These are phyloP conservation scores for Dryadomyces sulphureus DNA, from an alignment of 2,329 filamentous ascomycete species.

Conservation along the genomic window DNA sequence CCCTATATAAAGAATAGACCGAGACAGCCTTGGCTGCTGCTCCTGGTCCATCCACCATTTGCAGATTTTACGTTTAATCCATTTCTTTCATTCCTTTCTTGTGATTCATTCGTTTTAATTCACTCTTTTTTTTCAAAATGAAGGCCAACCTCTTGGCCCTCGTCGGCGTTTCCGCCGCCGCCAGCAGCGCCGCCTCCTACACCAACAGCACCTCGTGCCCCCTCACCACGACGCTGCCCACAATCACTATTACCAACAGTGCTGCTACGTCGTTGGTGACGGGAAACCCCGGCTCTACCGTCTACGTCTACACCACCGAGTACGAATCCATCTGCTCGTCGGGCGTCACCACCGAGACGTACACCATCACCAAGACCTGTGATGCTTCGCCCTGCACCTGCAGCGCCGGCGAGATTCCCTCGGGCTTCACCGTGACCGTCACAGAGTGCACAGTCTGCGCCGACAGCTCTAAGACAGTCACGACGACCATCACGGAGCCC, in stretches of 20 bases:
- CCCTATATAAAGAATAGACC: too few species aligned
- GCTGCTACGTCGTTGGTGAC: conserved; percentile 1
- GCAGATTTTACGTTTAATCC: too few species aligned
- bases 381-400: conserved; percentile 6
- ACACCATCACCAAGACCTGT: conserved; percentile 13
- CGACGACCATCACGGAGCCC: conserved; percentile 8
- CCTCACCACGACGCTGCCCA: conserved; percentile 7
- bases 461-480: not conserved
- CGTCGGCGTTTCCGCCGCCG: too few species aligned
- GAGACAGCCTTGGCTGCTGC: too few species aligned
- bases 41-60: too few species aligned
- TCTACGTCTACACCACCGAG: conserved; percentile 7
- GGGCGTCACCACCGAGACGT: conserved; percentile 7
- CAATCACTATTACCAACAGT: conserved; percentile 6
- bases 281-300: conserved; percentile 2
- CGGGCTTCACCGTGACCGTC: conserved; percentile 10
- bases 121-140: too few species aligned
- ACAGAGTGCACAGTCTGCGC: conserved; percentile 8
- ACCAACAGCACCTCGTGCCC: conserved; percentile 1
- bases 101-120: too few species aligned
- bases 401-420: conserved; percentile 3
- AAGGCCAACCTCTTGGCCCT: not conserved
- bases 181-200: too few species aligned
- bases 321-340: conserved; percentile 7
- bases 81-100: too few species aligned